Evolutionary conservation across 2,329 filamentous ascomycete species (phyloP), one percentile per base, ranked within the genome.

Genomic region (Tricladium varicosporioides): DNA sequence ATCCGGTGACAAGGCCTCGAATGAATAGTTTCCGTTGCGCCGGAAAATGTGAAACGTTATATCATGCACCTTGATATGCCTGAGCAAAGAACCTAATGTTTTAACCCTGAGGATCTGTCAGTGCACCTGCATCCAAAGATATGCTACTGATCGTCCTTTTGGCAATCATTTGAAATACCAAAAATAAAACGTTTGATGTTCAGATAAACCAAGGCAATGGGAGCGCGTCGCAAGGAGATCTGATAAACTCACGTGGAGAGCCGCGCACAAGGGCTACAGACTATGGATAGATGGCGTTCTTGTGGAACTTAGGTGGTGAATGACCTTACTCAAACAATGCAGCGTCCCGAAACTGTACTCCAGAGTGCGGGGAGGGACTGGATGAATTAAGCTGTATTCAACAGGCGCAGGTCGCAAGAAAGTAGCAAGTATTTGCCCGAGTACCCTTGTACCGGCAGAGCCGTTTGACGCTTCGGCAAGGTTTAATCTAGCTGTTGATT

Each of bases 61-160:
- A 64, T 51, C 51, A 64, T 60, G 62, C 62, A 62, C 42, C 56
- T 53, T 44, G 51, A 62, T 69, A 67, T 69, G 64, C 64, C 64
- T 58, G 57, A 65, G 60, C 65, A 63, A 57, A 60, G 54, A 42
- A 46, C 27, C 14, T 48, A 33, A 53, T 59, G 57, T 60, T 64
- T 65, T 52, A 59, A 56, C 36, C 60, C 60, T 53, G 43, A 36
- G 22, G 15, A 48, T 53, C 33, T 40, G 64, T 68, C 62, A 67
- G 66, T 65, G 63, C 63, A 54, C 53, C 53, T 56, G 53, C 47
- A 32, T 59, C 56, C 49, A 56, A 59, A 51, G 33, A 59, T 32
- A 53, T 10, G 18, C 48, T 19, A 22, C 36, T 44, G 60, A 65
- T 64, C 50, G 40, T 32, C 54, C 51, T 45, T 52, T 48, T 13